Evolutionary conservation across 2,329 filamentous ascomycete genomes (phyloP).

Genomic region (Aspergillus udagawae): DNA sequence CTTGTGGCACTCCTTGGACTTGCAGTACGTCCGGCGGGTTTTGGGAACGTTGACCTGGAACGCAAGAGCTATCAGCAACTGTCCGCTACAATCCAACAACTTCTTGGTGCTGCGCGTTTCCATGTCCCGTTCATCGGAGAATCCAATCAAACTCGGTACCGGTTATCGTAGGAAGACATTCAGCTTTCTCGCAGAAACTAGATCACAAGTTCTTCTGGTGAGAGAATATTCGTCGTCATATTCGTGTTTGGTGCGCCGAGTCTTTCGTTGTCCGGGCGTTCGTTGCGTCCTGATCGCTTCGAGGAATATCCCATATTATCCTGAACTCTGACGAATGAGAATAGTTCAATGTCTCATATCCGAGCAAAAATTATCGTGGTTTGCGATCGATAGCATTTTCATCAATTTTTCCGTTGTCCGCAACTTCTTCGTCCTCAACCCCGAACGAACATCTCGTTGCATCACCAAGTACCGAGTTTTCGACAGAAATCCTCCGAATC

Average conservation of each 20-base stretch:
- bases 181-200: background rate
- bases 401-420: background rate
- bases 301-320: background rate
- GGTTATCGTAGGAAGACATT: background rate
- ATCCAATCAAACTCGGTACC: background rate
- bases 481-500: constrained; percentile 16
- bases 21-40: constrained; percentile 96
- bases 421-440: background rate
- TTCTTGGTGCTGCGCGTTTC: constrained; percentile 4
- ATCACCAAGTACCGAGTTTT: background rate
- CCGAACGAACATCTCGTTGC: background rate
- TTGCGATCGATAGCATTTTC: background rate
- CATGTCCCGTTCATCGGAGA: constrained; percentile 13
- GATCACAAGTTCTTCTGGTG: background rate
- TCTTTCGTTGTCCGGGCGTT: background rate
- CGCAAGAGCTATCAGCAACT: constrained; percentile 21
- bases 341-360: background rate
- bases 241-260: background rate
- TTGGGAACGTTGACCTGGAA: constrained; percentile 93
- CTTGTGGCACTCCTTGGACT: constrained; percentile 91
- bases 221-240: background rate
- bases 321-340: background rate
- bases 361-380: background rate
- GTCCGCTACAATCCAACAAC: constrained; percentile 11
- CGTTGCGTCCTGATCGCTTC: background rate